Base-by-base conservation (phyloP, 768 basidiomycete genomes). In the Pilatotrama ljubarskyi region DNA sequence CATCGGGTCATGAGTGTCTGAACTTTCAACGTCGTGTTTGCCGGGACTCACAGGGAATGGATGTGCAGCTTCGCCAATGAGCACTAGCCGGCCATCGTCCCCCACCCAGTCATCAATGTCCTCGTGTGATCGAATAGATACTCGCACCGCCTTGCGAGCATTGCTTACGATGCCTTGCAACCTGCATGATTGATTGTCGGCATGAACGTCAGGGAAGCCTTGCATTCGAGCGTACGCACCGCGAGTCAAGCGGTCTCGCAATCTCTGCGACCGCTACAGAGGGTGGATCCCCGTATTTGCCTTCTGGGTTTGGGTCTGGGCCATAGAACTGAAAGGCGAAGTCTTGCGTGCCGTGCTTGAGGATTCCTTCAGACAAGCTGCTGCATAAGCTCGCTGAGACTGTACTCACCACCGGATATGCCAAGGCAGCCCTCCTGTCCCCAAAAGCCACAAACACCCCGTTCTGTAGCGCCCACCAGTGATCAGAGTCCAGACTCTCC, bases 1-100 rank as follows among this genome's bases (percentile, higher is more conserved):
- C 24, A n/a, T 43, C 13, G 43, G 48, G 20, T 8, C 20, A 13
- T n/a, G 24, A 18, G 20, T 29, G 37, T 50, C 32, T 47, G 41
- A 20, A 4, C 18, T 36, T 5, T 46, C 17, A 18, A 18, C n/a
- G 2, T 5, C 17, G 35, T 41, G 46, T 25, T 8, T 10, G 3
- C 18, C 32, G 3, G 32, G 3, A 58, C 69, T 49, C 51, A 75
- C 74, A 2, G 72, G 69, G 62, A 74, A 73, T 9, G 74, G 70
- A 67, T 78, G 76, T 20, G 71, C 75, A 1, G 75, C 75, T 14
- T 73, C 70, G 22, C 76, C 76, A 25, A 75, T 61, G 24, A 75
- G 41, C 8, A 75, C 64, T 1, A 75, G 59, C 14, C 66, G 68
- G 15, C 68, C 70, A 41, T 61, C 68, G 3, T 67, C 65, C 51